Base-by-base conservation (phyloP, 2,329 filamentous ascomycete species). In the Cercospora sp. region DNA sequence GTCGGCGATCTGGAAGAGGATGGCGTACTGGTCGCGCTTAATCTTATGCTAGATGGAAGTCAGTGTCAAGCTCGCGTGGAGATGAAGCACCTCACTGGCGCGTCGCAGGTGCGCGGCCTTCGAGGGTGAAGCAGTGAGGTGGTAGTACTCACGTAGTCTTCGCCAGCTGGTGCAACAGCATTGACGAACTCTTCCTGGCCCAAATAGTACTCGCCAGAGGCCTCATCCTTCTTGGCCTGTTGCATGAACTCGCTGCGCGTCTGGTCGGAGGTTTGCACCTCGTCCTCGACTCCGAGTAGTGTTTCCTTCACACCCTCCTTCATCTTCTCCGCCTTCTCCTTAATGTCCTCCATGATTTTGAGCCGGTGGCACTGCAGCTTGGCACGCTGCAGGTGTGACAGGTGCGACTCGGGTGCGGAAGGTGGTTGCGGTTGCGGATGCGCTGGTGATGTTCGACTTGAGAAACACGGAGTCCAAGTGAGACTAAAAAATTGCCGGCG, bases 1-100 rank as follows among this genome's bases (percentile, higher is more conserved):
- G 81, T 99, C 95, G 75, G 95, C 95, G 67, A 99, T 91, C 71
- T 86, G 85, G 82, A 99, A 99, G 59, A 99, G 91, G 77, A 99
- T 91, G 63, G 90, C 90, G 82, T 97, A 99, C 80, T 98, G 95
- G 75, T 97, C 91, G 74, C 94, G 90, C 82, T 93, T 92, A 84
- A 99, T 98, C 82, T 99, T 99, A 85, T 97, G 94, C 94, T 98
- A 78, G 73, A 55, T 12, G 31, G 23, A 28, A 57, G 66, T 73
- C 69, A 71, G 72, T 66, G 36, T 60, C 18, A 6, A 20, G 2
- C 3, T 20, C 55, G 30, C 12, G 55, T 36, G 42, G 18, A 36
- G 33, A 48, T 61, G 28, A 28, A 20, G 8, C 18, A 33, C 28
- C 26, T 20, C 55, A 20, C n/a, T 42, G 42, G 60, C 40, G 60